These are phyloP conservation scores for Umbelopsis vinacea DNA, from an alignment of 192 early-diverging fungal genomes.

Conservation along the genomic window DNA sequence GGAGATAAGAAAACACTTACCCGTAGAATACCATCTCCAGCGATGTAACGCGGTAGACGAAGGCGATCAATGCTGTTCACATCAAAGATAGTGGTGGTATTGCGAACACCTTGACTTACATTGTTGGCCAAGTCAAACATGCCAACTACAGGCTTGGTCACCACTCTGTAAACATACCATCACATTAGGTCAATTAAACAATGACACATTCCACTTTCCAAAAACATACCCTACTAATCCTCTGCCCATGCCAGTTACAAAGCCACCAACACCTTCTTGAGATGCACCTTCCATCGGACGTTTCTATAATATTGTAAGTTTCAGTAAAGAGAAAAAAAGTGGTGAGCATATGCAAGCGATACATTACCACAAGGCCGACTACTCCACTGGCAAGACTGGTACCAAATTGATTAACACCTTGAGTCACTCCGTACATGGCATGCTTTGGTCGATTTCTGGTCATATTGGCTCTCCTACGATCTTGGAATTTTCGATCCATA, in stretches of 20 bases:
- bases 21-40: constrained; percentile 70
- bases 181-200: not conserved
- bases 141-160: constrained; percentile 87
- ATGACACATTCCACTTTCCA: not conserved
- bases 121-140: constrained; percentile 86
- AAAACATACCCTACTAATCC: constrained; percentile 67
- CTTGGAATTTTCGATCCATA: constrained; percentile 83
- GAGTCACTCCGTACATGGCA: constrained; percentile 80
- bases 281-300: constrained; percentile 82
- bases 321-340: not conserved
- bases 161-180: constrained; percentile 47
- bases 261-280: constrained; percentile 77
- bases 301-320: constrained; percentile 29
- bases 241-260: constrained; percentile 84
- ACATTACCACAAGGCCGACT: constrained; percentile 69
- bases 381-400: constrained; percentile 77
- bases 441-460: constrained; percentile 82
- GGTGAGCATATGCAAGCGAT: not conserved
- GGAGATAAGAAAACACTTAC: constrained; percentile 20
- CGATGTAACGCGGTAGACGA: constrained; percentile 75
- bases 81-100: constrained; percentile 84
- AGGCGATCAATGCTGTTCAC: constrained; percentile 77
- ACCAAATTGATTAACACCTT: constrained; percentile 77
- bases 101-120: constrained; percentile 81
- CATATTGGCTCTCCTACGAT: constrained; percentile 66